Evolutionary conservation across 164 flowering plant genomes (phyloP), one percentile per base, ranked within the genome.

Genomic region (Warburgia ugandensis): DNA sequence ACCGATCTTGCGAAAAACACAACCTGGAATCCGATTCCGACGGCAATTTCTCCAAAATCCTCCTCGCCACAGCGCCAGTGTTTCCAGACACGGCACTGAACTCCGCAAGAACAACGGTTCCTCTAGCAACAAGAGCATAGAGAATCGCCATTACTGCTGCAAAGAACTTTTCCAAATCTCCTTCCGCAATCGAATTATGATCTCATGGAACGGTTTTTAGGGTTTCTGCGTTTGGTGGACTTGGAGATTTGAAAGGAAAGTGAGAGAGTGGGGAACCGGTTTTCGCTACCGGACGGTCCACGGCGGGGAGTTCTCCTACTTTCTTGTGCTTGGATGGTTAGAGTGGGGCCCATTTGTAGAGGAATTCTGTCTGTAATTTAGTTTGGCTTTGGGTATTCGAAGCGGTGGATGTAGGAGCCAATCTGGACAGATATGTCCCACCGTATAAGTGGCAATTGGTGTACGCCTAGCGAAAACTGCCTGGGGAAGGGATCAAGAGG

Each of bases 1-100:
- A 91, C 0, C 92, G 83, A 66, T 84, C 98, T 57, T 91, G 96
- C 3, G 98, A 91, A 72, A 84, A 91, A 51, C 96, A 91, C 16
- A 91, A 67, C 67, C 98, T 63, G 12, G 95, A 64, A 42, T 85
- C 95, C 14, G 71, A 64, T 50, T 77, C 86, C 16, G 63, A 10
- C 17, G 92, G 81, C 12, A 87, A 64, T 68, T 91, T 87, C 76
- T 87, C 96, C 26, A 91, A 55, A 43, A 87, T 84, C 65, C 98
- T 72, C 8, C 97, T 72, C 0, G 78, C 78, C 10, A 91, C 81
- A 22, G 98, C 90, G 48, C 94, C 90, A 13, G 84, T 63, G 68
- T 91, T 91, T 2, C 98, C 98, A 3, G 96, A 69, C 16, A 84
- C 95, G 25, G 90, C 98, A 58, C 95, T 83, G 77, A 91, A 91